These are phyloP conservation scores for Aspergillus sergii DNA, from an alignment of 2,329 filamentous ascomycete genomes.

Conservation along the genomic window DNA sequence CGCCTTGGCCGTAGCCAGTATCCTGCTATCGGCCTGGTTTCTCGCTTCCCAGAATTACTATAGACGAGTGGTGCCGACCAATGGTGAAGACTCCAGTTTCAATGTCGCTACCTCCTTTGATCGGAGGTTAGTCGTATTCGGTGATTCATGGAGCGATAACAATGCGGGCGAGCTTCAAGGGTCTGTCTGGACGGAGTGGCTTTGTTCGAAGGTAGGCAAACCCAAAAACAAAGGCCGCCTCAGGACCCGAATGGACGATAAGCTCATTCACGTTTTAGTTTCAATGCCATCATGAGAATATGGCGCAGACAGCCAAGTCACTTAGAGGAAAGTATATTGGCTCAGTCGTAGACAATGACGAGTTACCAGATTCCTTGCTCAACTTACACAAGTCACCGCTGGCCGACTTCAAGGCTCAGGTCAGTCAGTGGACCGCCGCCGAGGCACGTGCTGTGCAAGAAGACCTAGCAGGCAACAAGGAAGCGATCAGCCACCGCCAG, in stretches of 20 bases:
- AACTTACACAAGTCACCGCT: constrained; percentile 30
- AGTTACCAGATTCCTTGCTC: constrained; percentile 28
- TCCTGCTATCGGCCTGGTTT: constrained; percentile 33
- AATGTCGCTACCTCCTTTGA: constrained; percentile 26
- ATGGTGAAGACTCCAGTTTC: constrained; percentile 21
- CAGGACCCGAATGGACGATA: neutral
- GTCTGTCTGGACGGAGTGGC: constrained; percentile 38
- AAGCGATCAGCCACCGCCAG: constrained; percentile 24
- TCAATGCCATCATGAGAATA: constrained; percentile 38
- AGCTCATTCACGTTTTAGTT: constrained; percentile 24
- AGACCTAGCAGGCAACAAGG: constrained; percentile 24
- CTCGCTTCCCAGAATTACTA: constrained; percentile 29
- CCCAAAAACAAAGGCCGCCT: neutral
- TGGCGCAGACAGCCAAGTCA: constrained; percentile 33
- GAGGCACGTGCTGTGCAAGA: constrained; percentile 30
- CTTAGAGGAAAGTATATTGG: constrained; percentile 30
- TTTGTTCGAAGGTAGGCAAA: constrained; percentile 38
- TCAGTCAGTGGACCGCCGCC: constrained; percentile 37
- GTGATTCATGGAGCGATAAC: constrained; percentile 44
- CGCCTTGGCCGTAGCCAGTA: constrained; percentile 31
- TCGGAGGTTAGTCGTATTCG: constrained; percentile 40
- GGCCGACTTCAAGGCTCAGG: constrained; percentile 41
- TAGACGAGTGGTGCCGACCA: constrained; percentile 21
- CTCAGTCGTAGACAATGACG: constrained; percentile 37
- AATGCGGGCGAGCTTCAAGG: constrained; percentile 31